A percentile compares a stretch with the other conserved stretches of the same genome.
Evolutionary conservation across 345 rosid species (phyloP).

Genomic region (Melastoma malabathricum): DNA sequence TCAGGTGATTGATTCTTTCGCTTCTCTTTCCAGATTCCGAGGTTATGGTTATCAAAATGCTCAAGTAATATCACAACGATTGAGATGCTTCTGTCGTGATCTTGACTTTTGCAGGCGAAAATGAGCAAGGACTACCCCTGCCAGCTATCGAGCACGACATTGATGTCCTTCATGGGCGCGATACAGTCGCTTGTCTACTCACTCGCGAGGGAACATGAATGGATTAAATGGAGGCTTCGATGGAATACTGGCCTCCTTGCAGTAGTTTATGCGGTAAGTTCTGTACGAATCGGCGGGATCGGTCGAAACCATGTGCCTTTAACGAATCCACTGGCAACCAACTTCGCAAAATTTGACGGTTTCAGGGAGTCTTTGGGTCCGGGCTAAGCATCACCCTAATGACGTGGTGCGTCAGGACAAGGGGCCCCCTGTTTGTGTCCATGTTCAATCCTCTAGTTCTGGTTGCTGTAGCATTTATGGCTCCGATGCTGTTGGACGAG

Average conservation of each 20-base stretch:
- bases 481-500: conserved; percentile 10
- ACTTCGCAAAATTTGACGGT: not conserved
- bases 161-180: conserved; percentile 7
- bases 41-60: not conserved
- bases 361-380: conserved; percentile 15
- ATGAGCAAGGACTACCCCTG: not conserved
- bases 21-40: not conserved
- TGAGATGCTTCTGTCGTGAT: not conserved
- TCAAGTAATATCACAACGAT: no score
- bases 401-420: conserved; percentile 8
- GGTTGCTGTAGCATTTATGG: conserved; percentile 10
- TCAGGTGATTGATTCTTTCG: conserved; percentile 28
- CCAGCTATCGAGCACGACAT: not conserved
- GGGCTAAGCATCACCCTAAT: conserved; percentile 6
- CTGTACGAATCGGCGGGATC: no score
- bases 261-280: conserved; percentile 10
- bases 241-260: conserved; percentile 19
- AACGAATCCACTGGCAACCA: no score
- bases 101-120: conserved; percentile 5
- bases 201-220: conserved; percentile 12
- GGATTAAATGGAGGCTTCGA: conserved; percentile 21
- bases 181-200: conserved; percentile 8
- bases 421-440: conserved; percentile 21
- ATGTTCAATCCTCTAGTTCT: conserved; percentile 16
- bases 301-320: no score